Percentiles rank a stretch among this genome's conserved stretches.
These are phyloP conservation scores for Tolypocladium tropicale DNA, from an alignment of 2,329 filamentous ascomycete species.

Conservation along the genomic window DNA sequence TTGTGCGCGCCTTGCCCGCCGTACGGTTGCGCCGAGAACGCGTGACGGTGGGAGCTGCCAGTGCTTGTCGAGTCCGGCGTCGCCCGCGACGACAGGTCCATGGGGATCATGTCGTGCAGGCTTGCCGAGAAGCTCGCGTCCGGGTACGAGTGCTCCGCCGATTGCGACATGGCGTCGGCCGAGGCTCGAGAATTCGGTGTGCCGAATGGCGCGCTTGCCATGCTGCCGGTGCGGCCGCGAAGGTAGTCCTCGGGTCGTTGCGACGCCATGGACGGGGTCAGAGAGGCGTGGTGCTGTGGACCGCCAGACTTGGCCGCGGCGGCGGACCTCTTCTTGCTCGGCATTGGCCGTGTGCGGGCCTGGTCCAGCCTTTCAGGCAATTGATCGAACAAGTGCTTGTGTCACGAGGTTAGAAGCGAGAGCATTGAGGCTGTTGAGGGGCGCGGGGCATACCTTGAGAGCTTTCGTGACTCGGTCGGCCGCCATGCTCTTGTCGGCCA, in stretches of 20 bases:
- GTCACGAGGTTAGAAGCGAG: background rate
- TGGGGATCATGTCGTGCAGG: slow-evolving; percentile 33
- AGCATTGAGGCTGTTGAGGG: slow-evolving; percentile 20
- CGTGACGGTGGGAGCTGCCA: slow-evolving; percentile 26
- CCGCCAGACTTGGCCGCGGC: slow-evolving; percentile 28
- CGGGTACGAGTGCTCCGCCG: slow-evolving; percentile 19
- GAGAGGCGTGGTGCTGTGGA: slow-evolving; percentile 17
- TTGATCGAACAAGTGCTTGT: slow-evolving; percentile 70
- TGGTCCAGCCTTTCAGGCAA: slow-evolving; percentile 63
- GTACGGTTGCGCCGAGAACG: slow-evolving; percentile 20
- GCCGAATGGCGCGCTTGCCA: slow-evolving; percentile 11
- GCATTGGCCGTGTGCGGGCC: slow-evolving; percentile 24
- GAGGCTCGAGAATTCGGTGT: slow-evolving; percentile 17
- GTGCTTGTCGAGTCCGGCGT: slow-evolving; percentile 34
- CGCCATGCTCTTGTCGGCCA: slow-evolving; percentile 77
- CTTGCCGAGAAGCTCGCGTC: slow-evolving; percentile 26
- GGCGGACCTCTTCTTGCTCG: slow-evolving; percentile 47
- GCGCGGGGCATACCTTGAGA: slow-evolving; percentile 45
- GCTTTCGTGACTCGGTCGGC: slow-evolving; percentile 77
- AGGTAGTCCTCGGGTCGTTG: slow-evolving; percentile 23
- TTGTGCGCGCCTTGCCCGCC: slow-evolving; percentile 23
- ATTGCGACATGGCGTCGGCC: slow-evolving; percentile 21
- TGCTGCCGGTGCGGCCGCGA: slow-evolving; percentile 16
- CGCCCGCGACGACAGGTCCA: slow-evolving; percentile 33
- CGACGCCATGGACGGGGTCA: slow-evolving; percentile 20